Conservation (phyloP, 2,329 filamentous ascomycete genomes). For the Fusarium devonianum region DNA sequence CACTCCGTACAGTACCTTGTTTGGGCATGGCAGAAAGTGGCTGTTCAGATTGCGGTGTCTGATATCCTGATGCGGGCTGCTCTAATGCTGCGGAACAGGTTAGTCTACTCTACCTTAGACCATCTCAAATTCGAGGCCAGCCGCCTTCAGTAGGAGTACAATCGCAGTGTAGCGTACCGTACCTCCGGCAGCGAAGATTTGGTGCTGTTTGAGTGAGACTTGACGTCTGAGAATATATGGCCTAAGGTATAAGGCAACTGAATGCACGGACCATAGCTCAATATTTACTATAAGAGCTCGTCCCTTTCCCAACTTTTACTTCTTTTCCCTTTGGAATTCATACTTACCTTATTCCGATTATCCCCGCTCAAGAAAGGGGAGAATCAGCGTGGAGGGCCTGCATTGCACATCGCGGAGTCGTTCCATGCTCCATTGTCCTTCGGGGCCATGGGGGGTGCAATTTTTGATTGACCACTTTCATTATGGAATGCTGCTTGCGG, state of each 20-base stretch:
- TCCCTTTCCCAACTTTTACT: neutral
- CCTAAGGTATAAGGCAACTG: conserved; percentile 1
- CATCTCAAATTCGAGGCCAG: no score
- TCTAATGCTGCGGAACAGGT: no score
- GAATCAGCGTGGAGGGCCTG: conserved; percentile 56
- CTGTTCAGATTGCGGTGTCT: neutral
- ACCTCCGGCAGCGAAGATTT: no score
- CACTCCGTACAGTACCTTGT: no score
- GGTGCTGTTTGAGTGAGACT: no score
- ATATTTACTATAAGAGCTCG: conserved; percentile 27
- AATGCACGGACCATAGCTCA: conserved; percentile 10
- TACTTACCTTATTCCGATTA: conserved; percentile 59
- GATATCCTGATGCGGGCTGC: neutral
- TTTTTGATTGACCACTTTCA: conserved; percentile 57
- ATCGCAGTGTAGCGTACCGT: no score
- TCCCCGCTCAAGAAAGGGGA: conserved; percentile 54
- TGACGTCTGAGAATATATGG: no score
- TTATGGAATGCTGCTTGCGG: conserved; percentile 49
- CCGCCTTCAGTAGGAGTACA: no score
- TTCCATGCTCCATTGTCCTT: conserved; percentile 59
- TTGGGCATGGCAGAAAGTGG: neutral
- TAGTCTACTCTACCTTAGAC: no score
- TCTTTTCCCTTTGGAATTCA: conserved; percentile 46
- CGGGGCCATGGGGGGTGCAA: conserved; percentile 59
- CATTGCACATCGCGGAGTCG: conserved; percentile 64